phyloP scores from a whole-genome alignment of 1,284 basidiomycete species.

The Ustilago loliicola region DNA sequence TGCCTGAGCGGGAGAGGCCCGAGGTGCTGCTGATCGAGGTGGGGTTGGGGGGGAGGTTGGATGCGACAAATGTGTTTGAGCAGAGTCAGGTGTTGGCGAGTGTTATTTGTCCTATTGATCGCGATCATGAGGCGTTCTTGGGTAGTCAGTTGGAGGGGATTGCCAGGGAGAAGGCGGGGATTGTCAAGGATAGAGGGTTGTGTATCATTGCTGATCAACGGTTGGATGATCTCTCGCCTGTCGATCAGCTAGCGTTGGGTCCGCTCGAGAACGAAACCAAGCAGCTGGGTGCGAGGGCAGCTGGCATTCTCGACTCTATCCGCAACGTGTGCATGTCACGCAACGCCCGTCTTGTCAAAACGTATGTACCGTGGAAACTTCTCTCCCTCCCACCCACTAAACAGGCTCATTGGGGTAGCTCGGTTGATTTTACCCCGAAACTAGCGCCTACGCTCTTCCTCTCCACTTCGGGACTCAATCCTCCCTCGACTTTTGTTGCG shows the following conservation, averaged over 20 bases:
- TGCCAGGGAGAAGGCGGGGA: conserved; percentile 85
- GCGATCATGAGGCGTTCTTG: conserved; percentile 92
- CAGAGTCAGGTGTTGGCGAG: conserved; percentile 80
- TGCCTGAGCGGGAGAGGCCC: conserved; percentile 72
- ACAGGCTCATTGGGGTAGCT: conserved; percentile 30
- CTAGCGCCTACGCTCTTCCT: conserved; percentile 45
- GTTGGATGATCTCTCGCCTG: conserved; percentile 15
- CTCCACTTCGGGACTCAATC: conserved; percentile 48
- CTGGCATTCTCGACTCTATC: conserved; percentile 53
- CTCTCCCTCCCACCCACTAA: conserved; percentile 38
- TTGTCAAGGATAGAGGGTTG: conserved; percentile 78
- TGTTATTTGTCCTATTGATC: conserved; percentile 85
- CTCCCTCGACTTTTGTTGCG: conserved; percentile 49
- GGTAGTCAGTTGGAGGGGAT: conserved; percentile 83
- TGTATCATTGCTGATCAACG: conserved; percentile 78
- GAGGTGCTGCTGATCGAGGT: conserved; percentile 92
- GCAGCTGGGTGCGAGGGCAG: conserved; percentile 38
- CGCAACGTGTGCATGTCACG: conserved; percentile 42
- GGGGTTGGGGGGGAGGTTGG: conserved; percentile 90
- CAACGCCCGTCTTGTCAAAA: conserved; percentile 52
- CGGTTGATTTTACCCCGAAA: conserved; percentile 34
- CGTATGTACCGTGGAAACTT: conserved; percentile 49
- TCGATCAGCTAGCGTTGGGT: conserved; percentile 39
- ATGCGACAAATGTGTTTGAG: conserved; percentile 90
- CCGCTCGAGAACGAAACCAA: conserved; percentile 47